These are phyloP conservation scores for Xylaria sp. DNA, from an alignment of 2,329 filamentous ascomycete genomes.

Conservation along the genomic window DNA sequence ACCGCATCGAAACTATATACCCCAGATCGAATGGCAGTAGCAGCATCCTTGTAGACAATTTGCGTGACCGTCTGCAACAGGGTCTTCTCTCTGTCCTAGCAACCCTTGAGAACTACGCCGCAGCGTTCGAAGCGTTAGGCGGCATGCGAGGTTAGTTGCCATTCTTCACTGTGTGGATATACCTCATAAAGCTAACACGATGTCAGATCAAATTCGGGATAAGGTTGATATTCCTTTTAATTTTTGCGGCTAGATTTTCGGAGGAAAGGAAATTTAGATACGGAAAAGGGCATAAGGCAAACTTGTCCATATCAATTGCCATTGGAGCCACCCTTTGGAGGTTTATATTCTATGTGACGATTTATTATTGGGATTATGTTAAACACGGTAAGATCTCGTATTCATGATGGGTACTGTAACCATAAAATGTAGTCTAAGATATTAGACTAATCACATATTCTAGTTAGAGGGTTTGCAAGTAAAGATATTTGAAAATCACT, in stretches of 20 bases:
- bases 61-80: conserved; percentile 54
- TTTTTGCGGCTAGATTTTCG: conserved; percentile 26
- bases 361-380: neutral
- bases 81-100: conserved; percentile 55
- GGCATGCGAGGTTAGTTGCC: conserved; percentile 56
- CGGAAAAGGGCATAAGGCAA: neutral
- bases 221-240: conserved; percentile 45
- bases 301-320: neutral
- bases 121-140: conserved; percentile 57
- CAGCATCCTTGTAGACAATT: conserved; percentile 49
- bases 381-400: neutral
- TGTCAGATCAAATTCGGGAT: conserved; percentile 48
- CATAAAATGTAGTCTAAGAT: conserved; percentile 11
- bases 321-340: neutral
- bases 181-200: conserved; percentile 28
- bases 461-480: neutral
- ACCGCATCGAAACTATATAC: conserved; percentile 54
- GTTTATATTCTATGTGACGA: conserved; percentile 1
- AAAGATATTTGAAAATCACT: neutral
- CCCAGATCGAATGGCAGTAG: conserved; percentile 41
- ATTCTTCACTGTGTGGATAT: neutral
- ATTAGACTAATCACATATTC: conserved; percentile 5
- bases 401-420: neutral
- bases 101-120: conserved; percentile 57
- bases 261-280: neutral